Base-by-base conservation (phyloP, 2,329 filamentous ascomycete species). In the Talaromyces piceae region DNA sequence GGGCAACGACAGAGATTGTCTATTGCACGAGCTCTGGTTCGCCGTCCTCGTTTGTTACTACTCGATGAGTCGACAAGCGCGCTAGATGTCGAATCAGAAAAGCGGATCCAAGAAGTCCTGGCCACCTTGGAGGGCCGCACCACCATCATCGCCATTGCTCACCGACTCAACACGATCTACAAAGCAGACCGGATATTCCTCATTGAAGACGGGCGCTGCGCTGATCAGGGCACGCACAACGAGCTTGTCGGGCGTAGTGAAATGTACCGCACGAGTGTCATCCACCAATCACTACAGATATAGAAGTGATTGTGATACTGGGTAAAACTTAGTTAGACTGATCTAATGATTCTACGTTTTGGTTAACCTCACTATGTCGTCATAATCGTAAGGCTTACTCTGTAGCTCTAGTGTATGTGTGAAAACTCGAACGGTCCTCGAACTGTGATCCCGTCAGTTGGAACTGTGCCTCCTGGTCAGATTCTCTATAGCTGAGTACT, bases 141-240 rank as follows among this genome's bases (percentile, higher is more conserved):
- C 11, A 73, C 69, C 9, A 63, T 70, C 26, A 62, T 73, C 46
- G 69, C 68, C 2, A 72, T 72, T 55, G 67, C 70, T 2, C 70
- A 73, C 57, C 64, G 69, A 26, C 58, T 73, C 46, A 65, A 68
- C 47, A 73, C 70, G 12, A 71, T 72, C 9, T 59, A 63, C 47
- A 61, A 61, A 54, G 90, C 91, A 0, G 87, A 96, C 67, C 47
- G 72, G 59, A 96, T 96, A 58, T 88, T 94, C 20, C 54, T 71
- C 20, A 69, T 79, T 20, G 76, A 80, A 52, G 70, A 67, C 4
- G 76, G 76, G 1, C 65, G 62, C 16, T 74, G 73, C 49, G 72
- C 74, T 4, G 76, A 77, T 41, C 67, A 70, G 54, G 76, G 77
- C 3, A 70, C 68, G 26, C 76, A 79, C 61, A 64, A 68, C 16